These are phyloP conservation scores for Aspergillus eucalypticola DNA, from an alignment of 2,329 filamentous ascomycete genomes.

Conservation along the genomic window DNA sequence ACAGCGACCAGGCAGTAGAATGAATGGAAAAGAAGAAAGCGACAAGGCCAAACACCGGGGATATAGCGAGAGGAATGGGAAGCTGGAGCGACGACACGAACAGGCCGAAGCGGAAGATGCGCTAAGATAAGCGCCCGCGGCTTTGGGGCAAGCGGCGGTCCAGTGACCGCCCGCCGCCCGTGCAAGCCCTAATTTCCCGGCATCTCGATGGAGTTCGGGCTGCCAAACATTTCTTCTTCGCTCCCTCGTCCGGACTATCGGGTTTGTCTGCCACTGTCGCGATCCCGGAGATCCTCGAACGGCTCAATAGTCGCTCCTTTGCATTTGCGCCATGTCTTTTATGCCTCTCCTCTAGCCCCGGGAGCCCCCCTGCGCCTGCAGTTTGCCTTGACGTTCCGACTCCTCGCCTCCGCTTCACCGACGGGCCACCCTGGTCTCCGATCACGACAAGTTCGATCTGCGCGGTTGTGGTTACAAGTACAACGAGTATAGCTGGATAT, in stretches of 20 bases:
- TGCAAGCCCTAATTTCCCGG: slow-evolving; percentile 43
- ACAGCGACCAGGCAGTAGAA: slow-evolving; percentile 6
- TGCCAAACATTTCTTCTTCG: slow-evolving; percentile 23
- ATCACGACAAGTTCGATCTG: background rate
- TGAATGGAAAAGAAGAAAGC: slow-evolving; percentile 11
- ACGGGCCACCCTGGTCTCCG: slow-evolving; percentile 16
- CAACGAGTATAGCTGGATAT: background rate
- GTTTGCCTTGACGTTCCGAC: slow-evolving; percentile 18
- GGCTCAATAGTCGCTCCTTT: slow-evolving; percentile 12
- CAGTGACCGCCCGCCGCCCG: slow-evolving; percentile 30
- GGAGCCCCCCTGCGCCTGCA: slow-evolving; percentile 20
- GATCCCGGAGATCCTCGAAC: slow-evolving; percentile 8
- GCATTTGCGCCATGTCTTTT: slow-evolving; percentile 14
- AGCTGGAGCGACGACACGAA: background rate
- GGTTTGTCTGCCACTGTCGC: slow-evolving; percentile 7
- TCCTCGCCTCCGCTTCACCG: slow-evolving; percentile 24
- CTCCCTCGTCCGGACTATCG: slow-evolving; percentile 8
- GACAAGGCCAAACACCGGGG: slow-evolving; percentile 23
- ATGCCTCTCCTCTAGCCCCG: slow-evolving; percentile 12
- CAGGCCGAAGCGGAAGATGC: slow-evolving; percentile 13
- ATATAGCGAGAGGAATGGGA: slow-evolving; percentile 23
- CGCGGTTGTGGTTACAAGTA: slow-evolving; percentile 1
- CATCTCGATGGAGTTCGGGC: slow-evolving; percentile 20
- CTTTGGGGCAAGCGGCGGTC: slow-evolving; percentile 31
- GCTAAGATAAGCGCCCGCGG: slow-evolving; percentile 27